These are phyloP conservation scores for Xerocomellus chrysenteron DNA, from an alignment of 768 basidiomycete species.

Conservation along the genomic window DNA sequence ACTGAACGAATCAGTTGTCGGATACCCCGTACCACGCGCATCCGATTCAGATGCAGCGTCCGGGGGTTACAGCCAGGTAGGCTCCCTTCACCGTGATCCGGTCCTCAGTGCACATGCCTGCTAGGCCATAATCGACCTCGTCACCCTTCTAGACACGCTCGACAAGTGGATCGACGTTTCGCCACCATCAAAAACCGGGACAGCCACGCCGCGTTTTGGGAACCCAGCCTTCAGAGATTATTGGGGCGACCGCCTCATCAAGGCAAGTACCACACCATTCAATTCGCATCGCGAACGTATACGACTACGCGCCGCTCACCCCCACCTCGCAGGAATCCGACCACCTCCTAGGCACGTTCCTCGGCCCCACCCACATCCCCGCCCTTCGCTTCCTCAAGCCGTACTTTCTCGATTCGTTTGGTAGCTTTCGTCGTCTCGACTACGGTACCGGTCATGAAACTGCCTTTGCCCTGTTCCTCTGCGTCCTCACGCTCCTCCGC, in stretches of 20 bases:
- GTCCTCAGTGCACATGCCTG: background rate
- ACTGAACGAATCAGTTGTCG: slow-evolving; percentile 76
- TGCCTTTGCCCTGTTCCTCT: slow-evolving; percentile 78
- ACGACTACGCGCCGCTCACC: background rate
- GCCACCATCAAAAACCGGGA: slow-evolving; percentile 57
- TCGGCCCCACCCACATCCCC: slow-evolving; percentile 43
- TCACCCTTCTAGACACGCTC: slow-evolving; percentile 64
- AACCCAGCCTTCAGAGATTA: slow-evolving; percentile 81
- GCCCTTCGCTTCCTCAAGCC: slow-evolving; percentile 70
- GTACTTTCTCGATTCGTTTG: slow-evolving; percentile 81
- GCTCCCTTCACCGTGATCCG: background rate
- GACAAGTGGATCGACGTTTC: slow-evolving; percentile 79
- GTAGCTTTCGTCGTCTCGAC: slow-evolving; percentile 88
- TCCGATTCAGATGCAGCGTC: background rate
- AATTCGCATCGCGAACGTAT: background rate
- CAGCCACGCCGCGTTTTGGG: slow-evolving; percentile 76
- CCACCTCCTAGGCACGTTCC: slow-evolving; percentile 45
- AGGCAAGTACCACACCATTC: slow-evolving; percentile 45
- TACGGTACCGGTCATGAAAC: slow-evolving; percentile 97
- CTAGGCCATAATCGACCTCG: slow-evolving; percentile 47
- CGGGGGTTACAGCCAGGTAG: slow-evolving; percentile 20
- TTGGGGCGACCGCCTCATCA: slow-evolving; percentile 77
- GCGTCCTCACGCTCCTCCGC: slow-evolving; percentile 67
- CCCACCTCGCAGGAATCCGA: slow-evolving; percentile 47
- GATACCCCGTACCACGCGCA: slow-evolving; percentile 48